These are phyloP conservation scores for Dothistroma septosporum DNA, from an alignment of 2,329 filamentous ascomycete species.

Conservation along the genomic window DNA sequence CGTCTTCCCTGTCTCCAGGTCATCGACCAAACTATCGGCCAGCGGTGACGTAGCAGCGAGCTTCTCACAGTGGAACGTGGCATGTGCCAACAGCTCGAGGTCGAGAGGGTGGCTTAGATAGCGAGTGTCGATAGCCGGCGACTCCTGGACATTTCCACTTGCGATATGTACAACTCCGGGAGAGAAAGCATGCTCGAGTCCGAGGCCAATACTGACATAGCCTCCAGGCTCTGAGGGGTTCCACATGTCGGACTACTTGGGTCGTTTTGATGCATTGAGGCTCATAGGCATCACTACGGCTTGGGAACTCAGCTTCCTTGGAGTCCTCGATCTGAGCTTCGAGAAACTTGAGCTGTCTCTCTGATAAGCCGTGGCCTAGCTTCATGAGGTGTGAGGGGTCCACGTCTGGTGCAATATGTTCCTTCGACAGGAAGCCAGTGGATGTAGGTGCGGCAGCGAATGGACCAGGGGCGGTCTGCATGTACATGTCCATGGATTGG, in stretches of 20 bases:
- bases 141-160: neutral
- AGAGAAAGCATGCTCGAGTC: constrained; percentile 3
- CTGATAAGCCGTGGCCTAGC: neutral
- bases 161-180: neutral
- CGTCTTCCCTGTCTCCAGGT: neutral
- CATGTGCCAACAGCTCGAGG: neutral
- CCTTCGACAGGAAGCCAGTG: neutral
- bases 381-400: neutral
- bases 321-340: neutral
- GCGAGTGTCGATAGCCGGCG: constrained; percentile 1
- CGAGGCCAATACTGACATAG: neutral
- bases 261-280: neutral
- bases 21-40: neutral
- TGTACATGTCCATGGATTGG: constrained; percentile 2
- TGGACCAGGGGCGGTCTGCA: neutral
- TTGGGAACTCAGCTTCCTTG: neutral
- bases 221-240: neutral
- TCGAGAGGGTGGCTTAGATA: constrained; percentile 1
- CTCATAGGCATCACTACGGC: neutral
- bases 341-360: neutral
- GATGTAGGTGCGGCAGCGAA: neutral
- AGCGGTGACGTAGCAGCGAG: neutral
- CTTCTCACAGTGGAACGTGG: neutral
- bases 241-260: neutral
- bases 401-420: neutral